phyloP scores from a whole-genome alignment of 225 moss, liverwort and hornwort genomes.

The Bryoerythrophyllum caledonicum region DNA sequence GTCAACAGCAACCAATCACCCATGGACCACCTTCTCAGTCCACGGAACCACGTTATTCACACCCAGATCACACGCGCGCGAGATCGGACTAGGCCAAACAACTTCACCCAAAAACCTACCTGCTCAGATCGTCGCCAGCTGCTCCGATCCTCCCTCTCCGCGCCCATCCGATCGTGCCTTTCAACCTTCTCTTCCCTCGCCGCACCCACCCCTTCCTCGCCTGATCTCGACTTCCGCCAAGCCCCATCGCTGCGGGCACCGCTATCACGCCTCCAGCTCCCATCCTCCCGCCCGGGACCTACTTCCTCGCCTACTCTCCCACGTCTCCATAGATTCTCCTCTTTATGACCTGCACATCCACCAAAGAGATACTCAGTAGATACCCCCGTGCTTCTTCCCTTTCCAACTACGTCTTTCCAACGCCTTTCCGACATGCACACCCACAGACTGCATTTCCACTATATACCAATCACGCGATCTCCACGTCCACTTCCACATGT shows the following conservation, averaged over 20 bases:
- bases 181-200: slow-evolving; percentile 71
- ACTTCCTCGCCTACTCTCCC: slow-evolving; percentile 68
- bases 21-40: not conserved
- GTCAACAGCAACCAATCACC: not conserved
- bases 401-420: too few relatives aligned
- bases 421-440: not conserved
- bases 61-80: not conserved
- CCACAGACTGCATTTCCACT: not conserved
- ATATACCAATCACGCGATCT: not conserved
- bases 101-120: slow-evolving; percentile 18
- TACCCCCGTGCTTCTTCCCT: not conserved
- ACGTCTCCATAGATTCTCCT: slow-evolving; percentile 82
- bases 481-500: not conserved
- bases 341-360: slow-evolving; percentile 55
- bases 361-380: not conserved
- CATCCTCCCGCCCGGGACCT: slow-evolving; percentile 61
- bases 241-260: slow-evolving; percentile 79
- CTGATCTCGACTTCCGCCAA: slow-evolving; percentile 74
- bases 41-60: too few relatives aligned
- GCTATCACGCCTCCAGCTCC: slow-evolving; percentile 71
- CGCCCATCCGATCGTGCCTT: slow-evolving; percentile 50
- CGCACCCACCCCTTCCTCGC: slow-evolving; percentile 53
- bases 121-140: slow-evolving; percentile 56
- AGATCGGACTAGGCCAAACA: not conserved
- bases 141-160: slow-evolving; percentile 60